Evolutionary conservation across 108 stramenopile species (phyloP), one percentile per base, ranked within the genome.

Genomic region (Cyclotella choctawhatcheeana): DNA sequence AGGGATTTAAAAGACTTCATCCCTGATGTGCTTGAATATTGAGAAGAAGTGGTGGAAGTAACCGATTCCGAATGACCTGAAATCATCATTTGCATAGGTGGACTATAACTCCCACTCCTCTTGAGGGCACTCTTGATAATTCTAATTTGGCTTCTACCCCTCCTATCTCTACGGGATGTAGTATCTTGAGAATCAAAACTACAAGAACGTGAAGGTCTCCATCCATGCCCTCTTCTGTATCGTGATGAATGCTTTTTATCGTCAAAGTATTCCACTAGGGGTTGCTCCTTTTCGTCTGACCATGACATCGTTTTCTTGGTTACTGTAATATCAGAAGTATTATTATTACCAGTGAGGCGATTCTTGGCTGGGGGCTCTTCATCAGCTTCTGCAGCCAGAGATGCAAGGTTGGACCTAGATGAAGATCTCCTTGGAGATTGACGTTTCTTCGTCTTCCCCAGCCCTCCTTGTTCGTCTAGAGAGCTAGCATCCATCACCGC

Each of bases 211-310:
- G 64, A 67, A 34, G 56, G 32, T 37, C n/a, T 61, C 32, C 64
- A 59, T 47, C 65, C 67, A 44, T 60, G n/a, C n/a, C n/a, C 71
- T 44, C 70, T 52, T n/a, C 48, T 50, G 40, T 77, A 75, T 33
- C 51, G 33, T 0, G 53, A 68, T 70, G 34, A 32, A 30, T 56
- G 58, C 20, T 33, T 64, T 24, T 26, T 31, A 10, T 89, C 88
- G 51, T 88, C 85, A 33, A 78, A 70, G 61, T 84, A 86, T 62
- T 91, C 86, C 8, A 88, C 89, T 18, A 93, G 73, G 21, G 77
- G 75, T 43, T 82, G 35, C 35, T 88, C 92, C 51, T 73, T 74
- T 62, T 89, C 85, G 64, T 93, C 92, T 2, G 88, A 89, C 89
- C 92, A 93, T 22, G 89, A 90, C 55, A 79, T 73, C 44, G 83